phyloP scores from a whole-genome alignment of 306 rosid genomes.

The Pterocarpus santalinus region DNA sequence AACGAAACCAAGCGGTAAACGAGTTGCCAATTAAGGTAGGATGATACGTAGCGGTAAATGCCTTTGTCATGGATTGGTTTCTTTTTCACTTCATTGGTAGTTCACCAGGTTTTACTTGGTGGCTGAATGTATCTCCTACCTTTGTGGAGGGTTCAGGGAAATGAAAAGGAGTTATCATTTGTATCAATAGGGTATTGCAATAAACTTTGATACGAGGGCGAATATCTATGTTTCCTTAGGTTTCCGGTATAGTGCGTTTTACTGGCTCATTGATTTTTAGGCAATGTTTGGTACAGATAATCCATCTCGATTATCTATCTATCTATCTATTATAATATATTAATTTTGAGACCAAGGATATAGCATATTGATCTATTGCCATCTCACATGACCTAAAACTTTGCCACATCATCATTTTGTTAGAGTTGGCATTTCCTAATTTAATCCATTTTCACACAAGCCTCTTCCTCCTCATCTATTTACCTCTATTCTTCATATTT shows the following conservation, averaged over 20 bases:
- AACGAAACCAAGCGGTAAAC: slow-evolving; percentile 70
- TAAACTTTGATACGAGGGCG: slow-evolving; percentile 27
- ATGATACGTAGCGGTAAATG: slow-evolving; percentile 4
- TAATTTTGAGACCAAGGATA: no score
- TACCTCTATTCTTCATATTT: no score
- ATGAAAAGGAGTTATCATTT: not conserved
- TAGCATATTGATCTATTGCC: no score
- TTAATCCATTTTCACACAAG: no score
- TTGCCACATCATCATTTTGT: no score
- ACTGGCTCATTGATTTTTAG: no score
- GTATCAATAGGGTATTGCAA: slow-evolving; percentile 7
- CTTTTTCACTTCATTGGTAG: not conserved
- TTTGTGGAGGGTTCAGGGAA: not conserved
- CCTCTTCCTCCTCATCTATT: no score
- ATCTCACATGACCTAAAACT: no score
- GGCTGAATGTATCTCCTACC: not conserved
- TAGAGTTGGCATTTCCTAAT: no score
- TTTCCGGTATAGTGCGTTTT: slow-evolving; percentile 41
- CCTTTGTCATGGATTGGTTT: slow-evolving; percentile 28
- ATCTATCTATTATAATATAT: no score
- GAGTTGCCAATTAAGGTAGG: slow-evolving; percentile 14
- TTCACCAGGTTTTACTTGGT: slow-evolving; percentile 8
- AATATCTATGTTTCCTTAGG: not conserved
- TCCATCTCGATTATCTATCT: no score
- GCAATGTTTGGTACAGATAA: no score